These are phyloP conservation scores for Pseudoneurospora amorphoporcata DNA, from an alignment of 495 filamentous ascomycete species.

Conservation along the genomic window DNA sequence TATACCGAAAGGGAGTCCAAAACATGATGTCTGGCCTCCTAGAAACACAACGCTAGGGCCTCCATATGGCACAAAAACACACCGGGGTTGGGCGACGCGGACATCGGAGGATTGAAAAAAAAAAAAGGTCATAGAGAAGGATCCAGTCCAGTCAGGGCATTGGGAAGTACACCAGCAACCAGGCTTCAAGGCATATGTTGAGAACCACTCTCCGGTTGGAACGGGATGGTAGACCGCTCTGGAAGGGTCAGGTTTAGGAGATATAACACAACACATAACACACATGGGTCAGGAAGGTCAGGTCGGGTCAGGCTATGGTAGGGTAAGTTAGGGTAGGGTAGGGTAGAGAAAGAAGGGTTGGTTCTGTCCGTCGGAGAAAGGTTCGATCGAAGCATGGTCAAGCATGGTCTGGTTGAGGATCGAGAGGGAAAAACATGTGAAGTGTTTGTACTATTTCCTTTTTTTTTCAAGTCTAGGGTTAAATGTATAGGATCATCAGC, in stretches of 20 bases:
- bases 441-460: neutral
- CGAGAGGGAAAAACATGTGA: neutral
- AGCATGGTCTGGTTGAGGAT: neutral
- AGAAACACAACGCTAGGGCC: neutral
- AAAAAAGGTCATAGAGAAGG: neutral
- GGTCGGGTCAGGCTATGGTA: neutral
- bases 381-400: neutral
- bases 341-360: neutral
- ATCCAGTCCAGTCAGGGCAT: neutral
- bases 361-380: neutral
- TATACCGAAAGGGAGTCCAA: neutral
- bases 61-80: neutral
- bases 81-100: neutral
- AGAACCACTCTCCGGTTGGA: neutral
- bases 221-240: neutral
- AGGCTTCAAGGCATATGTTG: neutral
- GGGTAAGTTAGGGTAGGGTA: neutral
- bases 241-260: neutral
- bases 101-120: neutral
- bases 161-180: neutral
- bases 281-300: neutral
- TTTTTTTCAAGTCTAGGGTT: neutral
- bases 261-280: neutral
- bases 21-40: neutral
- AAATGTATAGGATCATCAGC: neutral